phyloP scores from a whole-genome alignment of 192 early-diverging fungal genomes.

The Phlyctochytrium arcticum region DNA sequence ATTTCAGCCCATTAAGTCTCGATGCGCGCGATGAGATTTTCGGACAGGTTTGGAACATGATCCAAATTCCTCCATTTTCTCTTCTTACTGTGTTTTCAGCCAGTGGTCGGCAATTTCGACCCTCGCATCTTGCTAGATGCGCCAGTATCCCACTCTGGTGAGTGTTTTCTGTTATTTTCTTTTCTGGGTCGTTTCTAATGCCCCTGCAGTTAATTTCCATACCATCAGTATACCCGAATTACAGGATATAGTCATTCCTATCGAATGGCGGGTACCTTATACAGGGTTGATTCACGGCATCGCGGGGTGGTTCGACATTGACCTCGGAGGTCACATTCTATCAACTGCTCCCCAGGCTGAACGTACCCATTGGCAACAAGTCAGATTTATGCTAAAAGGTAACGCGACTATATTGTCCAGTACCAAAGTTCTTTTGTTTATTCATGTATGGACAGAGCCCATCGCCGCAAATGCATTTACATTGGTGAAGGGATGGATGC shows the following conservation, averaged over 20 bases:
- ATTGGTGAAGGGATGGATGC: conserved; percentile 76
- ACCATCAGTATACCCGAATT: conserved; percentile 75
- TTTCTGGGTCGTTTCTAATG: neutral
- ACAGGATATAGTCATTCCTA: conserved; percentile 79
- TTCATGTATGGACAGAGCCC: conserved; percentile 57
- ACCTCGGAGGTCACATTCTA: conserved; percentile 74
- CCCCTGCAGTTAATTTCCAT: conserved; percentile 70
- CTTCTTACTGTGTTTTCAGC: conserved; percentile 35
- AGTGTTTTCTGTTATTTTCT: conserved; percentile 24
- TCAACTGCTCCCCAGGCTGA: conserved; percentile 81
- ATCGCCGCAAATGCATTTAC: conserved; percentile 92
- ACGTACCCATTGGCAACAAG: conserved; percentile 98
- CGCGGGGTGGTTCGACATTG: conserved; percentile 95
- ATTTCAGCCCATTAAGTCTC: conserved; percentile 76
- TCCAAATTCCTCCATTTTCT: neutral
- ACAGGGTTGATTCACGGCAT: conserved; percentile 79
- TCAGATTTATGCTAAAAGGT: conserved; percentile 81
- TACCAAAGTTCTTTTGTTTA: neutral
- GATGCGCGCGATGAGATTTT: conserved; percentile 89
- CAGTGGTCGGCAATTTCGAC: conserved; percentile 93
- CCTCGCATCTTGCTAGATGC: conserved; percentile 70
- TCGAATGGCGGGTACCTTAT: conserved; percentile 23
- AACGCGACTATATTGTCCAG: neutral
- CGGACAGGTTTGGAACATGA: conserved; percentile 44
- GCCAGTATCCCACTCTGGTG: conserved; percentile 49